phyloP scores from a whole-genome alignment of 2,329 filamentous ascomycete species.

The Penicillium rolfsii region DNA sequence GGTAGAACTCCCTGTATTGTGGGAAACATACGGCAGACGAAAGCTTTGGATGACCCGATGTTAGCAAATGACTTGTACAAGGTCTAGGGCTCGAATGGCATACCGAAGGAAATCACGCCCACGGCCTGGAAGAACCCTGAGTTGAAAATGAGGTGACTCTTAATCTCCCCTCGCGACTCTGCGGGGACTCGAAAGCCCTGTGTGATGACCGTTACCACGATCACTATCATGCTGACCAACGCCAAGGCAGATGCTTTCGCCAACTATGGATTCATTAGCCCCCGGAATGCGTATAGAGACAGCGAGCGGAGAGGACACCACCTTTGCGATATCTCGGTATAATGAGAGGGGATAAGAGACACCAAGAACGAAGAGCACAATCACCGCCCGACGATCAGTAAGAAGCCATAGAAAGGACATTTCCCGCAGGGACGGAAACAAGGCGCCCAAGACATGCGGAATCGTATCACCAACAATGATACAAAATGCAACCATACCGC shows the following conservation, averaged over 20 bases:
- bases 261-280: conserved; percentile 60
- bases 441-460: conserved; percentile 79
- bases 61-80: conserved; percentile 35
- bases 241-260: conserved; percentile 95
- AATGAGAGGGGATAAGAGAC: conserved; percentile 89
- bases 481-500: conserved; percentile 97
- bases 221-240: conserved; percentile 88
- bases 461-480: conserved; percentile 97
- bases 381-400: conserved; percentile 78
- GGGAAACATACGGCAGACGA: conserved; percentile 63
- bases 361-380: conserved; percentile 82
- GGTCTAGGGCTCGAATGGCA: conserved; percentile 27
- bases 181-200: conserved; percentile 76
- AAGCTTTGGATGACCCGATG: conserved; percentile 50
- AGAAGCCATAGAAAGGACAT: conserved; percentile 81
- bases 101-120: conserved; percentile 96
- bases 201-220: conserved; percentile 82
- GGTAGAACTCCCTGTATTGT: neutral
- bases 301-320: conserved; percentile 44
- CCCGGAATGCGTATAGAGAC: conserved; percentile 8
- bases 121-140: conserved; percentile 91
- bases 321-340: conserved; percentile 97
- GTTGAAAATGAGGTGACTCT: conserved; percentile 75
- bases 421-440: conserved; percentile 75
- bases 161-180: conserved; percentile 72